Percentiles rank a stretch among this genome's conserved stretches.
Conservation (phyloP, 768 basidiomycete genomes). For the Suillus subaureus region DNA sequence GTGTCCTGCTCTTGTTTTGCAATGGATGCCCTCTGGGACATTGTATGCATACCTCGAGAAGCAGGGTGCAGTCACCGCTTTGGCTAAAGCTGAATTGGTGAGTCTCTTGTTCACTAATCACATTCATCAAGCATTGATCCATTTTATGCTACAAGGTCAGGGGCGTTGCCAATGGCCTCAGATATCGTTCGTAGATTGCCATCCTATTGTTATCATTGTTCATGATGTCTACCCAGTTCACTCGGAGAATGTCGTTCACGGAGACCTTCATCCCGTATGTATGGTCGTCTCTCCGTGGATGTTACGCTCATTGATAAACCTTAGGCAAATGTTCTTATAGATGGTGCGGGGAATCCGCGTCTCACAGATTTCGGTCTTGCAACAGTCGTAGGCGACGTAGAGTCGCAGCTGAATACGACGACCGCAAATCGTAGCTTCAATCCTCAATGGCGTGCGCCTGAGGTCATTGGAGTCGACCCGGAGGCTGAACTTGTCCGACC, state of each 20-base stretch:
- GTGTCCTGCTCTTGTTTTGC: neutral
- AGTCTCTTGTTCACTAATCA: neutral
- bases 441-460: slow-evolving; percentile 45
- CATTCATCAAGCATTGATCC: neutral
- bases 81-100: neutral
- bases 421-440: slow-evolving; percentile 36
- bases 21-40: neutral
- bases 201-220: neutral
- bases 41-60: neutral
- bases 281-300: neutral
- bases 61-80: neutral
- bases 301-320: neutral
- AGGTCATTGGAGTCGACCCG: slow-evolving; percentile 28
- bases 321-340: slow-evolving; percentile 23
- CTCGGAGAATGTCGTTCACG: slow-evolving; percentile 17
- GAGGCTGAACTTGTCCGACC: neutral
- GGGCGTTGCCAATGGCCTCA: slow-evolving; percentile 16
- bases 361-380: slow-evolving; percentile 50
- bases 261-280: slow-evolving; percentile 18
- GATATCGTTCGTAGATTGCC: slow-evolving; percentile 12
- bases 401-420: slow-evolving; percentile 21
- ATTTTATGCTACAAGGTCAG: slow-evolving; percentile 8
- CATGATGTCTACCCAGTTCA: slow-evolving; percentile 14
- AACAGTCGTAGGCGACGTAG: slow-evolving; percentile 36
- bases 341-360: slow-evolving; percentile 30